Base-by-base conservation (phyloP, 768 basidiomycete species). In the Tremella fuciformis region DNA sequence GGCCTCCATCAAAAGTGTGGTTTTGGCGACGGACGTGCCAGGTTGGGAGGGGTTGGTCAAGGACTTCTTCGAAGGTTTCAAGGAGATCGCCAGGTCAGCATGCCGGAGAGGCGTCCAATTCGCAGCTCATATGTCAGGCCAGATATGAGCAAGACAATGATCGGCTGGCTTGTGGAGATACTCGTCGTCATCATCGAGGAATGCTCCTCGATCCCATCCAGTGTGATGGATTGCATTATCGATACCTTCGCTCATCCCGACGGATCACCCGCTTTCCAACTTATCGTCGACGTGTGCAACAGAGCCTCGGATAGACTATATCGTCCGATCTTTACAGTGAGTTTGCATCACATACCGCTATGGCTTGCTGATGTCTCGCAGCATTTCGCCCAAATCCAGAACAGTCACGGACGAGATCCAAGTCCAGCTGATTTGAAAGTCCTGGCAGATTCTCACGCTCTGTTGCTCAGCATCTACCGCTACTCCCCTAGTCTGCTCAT, bases 1-100 rank as follows among this genome's bases (percentile, higher is more conserved):
- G 22, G 89, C 91, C 1, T 88, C 88, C 34, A 92, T 97, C 71
- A 97, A 97, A 82, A 90, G 88, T 66, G 87, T 96, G 26, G 90
- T 92, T 13, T 83, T 98, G 66, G 86, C 96, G 15, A 91, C 90
- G 77, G 94, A 98, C 77, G 83, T 97, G 13, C 89, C 87, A 2
- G 84, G 84, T 37, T 85, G 86, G 11, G 94, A 97, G 59, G 88
- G 91, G 50, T 83, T 73, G 60, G 85, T 92, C 80, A 75, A 79
- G 52, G 86, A 88, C 41, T 84, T 91, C 60, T 97, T 98, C 77
- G 84, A 84, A 66, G 85, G 86, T 66, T 84, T 91, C 64, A 92
- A 97, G 65, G 81, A 81, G 6, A 82, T 96, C 54, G 84, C 93
- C 34, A 82, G 86, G 77, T 79, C 47, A 62, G 78, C 57, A 2